Percentiles rank a stretch among this genome's conserved stretches.
Evolutionary conservation across 768 basidiomycete genomes (phyloP).

Genomic region (Daedaleopsis sinensis): DNA sequence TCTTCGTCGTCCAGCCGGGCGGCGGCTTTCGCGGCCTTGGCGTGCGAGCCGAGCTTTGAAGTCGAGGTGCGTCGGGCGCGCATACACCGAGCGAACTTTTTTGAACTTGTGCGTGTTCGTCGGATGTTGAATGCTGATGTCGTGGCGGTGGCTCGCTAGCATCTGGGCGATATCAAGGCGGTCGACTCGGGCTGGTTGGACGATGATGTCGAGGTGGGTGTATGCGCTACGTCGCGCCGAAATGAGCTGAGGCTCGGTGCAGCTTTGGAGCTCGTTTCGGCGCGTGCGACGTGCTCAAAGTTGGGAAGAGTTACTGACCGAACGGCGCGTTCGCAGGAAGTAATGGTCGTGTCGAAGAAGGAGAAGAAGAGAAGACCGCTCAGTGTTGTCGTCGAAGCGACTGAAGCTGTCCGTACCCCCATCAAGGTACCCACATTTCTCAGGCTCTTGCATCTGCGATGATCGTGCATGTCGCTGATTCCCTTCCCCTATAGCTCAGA

Average conservation of each 20-base stretch:
- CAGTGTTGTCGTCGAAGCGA: conserved; percentile 18
- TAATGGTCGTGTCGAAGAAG: conserved; percentile 49
- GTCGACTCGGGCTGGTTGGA: conserved; percentile 50
- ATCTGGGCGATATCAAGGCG: conserved; percentile 44
- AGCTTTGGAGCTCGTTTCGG: no score
- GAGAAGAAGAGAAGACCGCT: conserved; percentile 14
- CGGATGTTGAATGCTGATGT: no score
- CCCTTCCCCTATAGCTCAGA: background rate
- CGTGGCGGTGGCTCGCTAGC: conserved; percentile 29
- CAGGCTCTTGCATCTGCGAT: background rate
- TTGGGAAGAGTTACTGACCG: background rate
- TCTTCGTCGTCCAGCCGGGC: background rate
- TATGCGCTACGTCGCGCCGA: background rate
- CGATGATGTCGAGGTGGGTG: conserved; percentile 50
- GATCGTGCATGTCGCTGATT: background rate
- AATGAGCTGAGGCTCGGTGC: no score
- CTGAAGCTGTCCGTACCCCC: background rate
- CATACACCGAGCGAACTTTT: background rate
- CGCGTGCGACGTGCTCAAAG: no score
- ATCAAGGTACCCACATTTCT: background rate
- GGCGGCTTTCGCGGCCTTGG: background rate
- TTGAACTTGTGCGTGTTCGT: no score
- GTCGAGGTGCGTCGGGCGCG: conserved; percentile 38
- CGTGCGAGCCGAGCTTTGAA: conserved; percentile 40
- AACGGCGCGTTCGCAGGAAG: conserved; percentile 40